A percentile compares a stretch with the other conserved stretches of the same genome.
phyloP scores from a whole-genome alignment of 2,329 filamentous ascomycete species.

The Fusarium ramigenum region DNA sequence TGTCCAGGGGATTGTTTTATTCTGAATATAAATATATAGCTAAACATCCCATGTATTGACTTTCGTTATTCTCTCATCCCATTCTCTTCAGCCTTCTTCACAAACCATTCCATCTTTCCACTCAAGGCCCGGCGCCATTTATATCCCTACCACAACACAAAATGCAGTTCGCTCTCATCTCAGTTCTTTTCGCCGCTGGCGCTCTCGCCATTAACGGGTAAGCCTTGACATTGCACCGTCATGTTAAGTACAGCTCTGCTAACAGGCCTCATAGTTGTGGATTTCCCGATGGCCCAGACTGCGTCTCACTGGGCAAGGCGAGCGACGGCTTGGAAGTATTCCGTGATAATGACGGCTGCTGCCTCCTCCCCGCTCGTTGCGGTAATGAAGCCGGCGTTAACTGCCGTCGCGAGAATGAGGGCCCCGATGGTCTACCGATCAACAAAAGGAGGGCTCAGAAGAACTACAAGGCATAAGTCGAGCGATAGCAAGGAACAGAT shows the following conservation, averaged over 20 bases:
- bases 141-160: neutral
- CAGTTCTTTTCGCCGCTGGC: neutral
- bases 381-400: neutral
- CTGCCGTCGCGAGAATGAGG: neutral
- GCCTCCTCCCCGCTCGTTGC: neutral
- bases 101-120: neutral
- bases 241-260: neutral
- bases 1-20: neutral
- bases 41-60: neutral
- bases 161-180: neutral
- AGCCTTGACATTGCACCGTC: fast-evolving
- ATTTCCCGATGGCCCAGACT: neutral
- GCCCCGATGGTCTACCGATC: neutral
- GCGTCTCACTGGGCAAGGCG: neutral
- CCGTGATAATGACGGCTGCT: neutral
- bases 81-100: neutral
- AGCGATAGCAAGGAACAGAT: neutral
- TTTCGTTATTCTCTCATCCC: neutral
- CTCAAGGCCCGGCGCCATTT: neutral
- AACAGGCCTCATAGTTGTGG: neutral
- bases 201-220: neutral
- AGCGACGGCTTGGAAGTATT: neutral
- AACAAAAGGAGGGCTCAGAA: neutral
- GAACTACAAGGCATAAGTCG: neutral
- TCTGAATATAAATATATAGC: neutral